phyloP scores from a whole-genome alignment of 805 yeast species.

The Suhomyces sp. region DNA sequence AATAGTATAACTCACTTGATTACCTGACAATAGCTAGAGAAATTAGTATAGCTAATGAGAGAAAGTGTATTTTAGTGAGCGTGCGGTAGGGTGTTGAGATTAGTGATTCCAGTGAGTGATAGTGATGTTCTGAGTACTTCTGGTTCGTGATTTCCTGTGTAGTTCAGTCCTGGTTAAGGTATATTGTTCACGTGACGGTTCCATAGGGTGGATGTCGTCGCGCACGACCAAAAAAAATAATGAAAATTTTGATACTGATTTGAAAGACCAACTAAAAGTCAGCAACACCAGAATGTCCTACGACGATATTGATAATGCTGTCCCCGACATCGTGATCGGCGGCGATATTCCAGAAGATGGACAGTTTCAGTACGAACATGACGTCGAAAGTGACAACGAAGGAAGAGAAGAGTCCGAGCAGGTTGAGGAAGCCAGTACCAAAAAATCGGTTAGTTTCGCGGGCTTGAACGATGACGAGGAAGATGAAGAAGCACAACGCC shows the following conservation, averaged over 20 bases:
- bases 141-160: too few relatives aligned
- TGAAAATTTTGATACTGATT: constrained; percentile 7
- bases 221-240: constrained; percentile 2
- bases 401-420: constrained; percentile 40
- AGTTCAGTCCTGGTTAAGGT: too few relatives aligned
- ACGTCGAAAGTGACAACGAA: constrained; percentile 45
- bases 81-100: too few relatives aligned
- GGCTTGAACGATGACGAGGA: constrained; percentile 62
- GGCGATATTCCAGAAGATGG: constrained; percentile 39
- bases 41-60: too few relatives aligned
- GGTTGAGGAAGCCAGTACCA: constrained; percentile 35
- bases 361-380: constrained; percentile 52
- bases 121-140: too few relatives aligned
- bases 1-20: too few relatives aligned
- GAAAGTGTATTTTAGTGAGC: too few relatives aligned
- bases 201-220: too few relatives aligned
- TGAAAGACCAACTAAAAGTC: background rate
- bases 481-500: constrained; percentile 70
- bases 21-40: too few relatives aligned
- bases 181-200: background rate
- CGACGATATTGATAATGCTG: constrained; percentile 79
- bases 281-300: constrained; percentile 48
- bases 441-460: constrained; percentile 83
- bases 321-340: constrained; percentile 80
- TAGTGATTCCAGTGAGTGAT: too few relatives aligned